These are phyloP conservation scores for Aspergillus bombycis DNA, from an alignment of 2,329 filamentous ascomycete species.

Conservation along the genomic window DNA sequence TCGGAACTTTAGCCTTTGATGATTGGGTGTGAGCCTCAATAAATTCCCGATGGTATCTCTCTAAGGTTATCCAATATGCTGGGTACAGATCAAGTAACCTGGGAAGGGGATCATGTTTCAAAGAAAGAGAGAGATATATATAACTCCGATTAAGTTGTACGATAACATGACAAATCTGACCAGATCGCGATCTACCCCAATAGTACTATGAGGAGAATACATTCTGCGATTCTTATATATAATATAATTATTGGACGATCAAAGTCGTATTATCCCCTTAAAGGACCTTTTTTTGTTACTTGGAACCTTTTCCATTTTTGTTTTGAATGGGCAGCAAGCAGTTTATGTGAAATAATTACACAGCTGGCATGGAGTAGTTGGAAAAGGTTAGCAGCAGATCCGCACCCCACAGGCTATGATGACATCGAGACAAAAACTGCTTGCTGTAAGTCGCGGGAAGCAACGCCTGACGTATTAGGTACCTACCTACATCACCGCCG, in stretches of 20 bases:
- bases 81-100: background rate
- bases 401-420: constrained; percentile 9
- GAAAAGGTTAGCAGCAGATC: constrained; percentile 6
- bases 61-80: background rate
- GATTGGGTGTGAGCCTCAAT: background rate
- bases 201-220: background rate
- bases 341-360: background rate
- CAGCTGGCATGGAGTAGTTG: background rate
- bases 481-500: background rate
- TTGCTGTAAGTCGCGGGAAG: background rate
- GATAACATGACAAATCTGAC: background rate
- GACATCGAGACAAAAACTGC: constrained; percentile 8
- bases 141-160: background rate
- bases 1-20: background rate
- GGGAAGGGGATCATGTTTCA: background rate
- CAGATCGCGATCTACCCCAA: background rate
- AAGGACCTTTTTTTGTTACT: background rate
- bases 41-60: background rate
- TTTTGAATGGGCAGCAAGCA: background rate
- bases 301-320: background rate
- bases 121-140: background rate
- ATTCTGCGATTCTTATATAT: background rate
- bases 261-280: background rate
- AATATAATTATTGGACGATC: background rate
- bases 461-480: constrained; percentile 3